Percentiles rank a stretch among this genome's conserved stretches.
These are phyloP conservation scores for Porpolomopsis calyptriformis DNA, from an alignment of 768 basidiomycete genomes.

Conservation along the genomic window DNA sequence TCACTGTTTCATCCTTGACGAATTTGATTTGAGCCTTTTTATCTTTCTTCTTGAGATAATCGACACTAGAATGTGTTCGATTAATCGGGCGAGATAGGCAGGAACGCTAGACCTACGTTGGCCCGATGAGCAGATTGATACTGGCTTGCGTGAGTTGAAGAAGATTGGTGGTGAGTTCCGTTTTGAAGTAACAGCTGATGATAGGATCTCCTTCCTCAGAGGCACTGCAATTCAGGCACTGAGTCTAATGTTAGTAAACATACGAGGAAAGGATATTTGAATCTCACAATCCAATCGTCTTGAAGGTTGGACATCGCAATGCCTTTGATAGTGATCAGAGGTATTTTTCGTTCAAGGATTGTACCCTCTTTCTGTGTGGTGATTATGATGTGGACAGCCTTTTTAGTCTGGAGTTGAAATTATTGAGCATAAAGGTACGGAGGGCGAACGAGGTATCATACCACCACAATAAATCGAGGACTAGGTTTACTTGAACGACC, in stretches of 20 bases:
- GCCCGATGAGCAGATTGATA: conserved; percentile 61
- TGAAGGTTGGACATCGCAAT: conserved; percentile 81
- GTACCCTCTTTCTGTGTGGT: conserved; percentile 52
- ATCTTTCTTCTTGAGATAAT: conserved; percentile 95
- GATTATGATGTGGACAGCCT: conserved; percentile 73
- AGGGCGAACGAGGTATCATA: conserved; percentile 27
- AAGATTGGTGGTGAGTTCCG: conserved; percentile 78
- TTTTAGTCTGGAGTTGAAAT: conserved; percentile 58
- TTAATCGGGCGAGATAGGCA: background rate
- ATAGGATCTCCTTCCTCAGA: conserved; percentile 94
- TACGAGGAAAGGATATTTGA: background rate
- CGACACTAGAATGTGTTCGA: conserved; percentile 41
- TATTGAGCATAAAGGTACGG: background rate
- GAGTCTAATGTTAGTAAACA: background rate
- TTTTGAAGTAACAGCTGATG: conserved; percentile 89
- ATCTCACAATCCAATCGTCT: conserved; percentile 88
- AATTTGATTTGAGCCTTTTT: conserved; percentile 84
- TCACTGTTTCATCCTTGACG: conserved; percentile 78
- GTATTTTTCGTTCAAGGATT: conserved; percentile 77
- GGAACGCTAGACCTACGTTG: conserved; percentile 45
- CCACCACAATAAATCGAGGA: conserved; percentile 84
- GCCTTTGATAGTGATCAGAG: conserved; percentile 76
- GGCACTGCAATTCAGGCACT: conserved; percentile 69
- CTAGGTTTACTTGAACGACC: conserved; percentile 83
- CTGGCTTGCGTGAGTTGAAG: conserved; percentile 71